These are phyloP conservation scores for Sporobolomyces pararoseus DNA, from an alignment of 768 basidiomycete genomes.

Conservation along the genomic window DNA sequence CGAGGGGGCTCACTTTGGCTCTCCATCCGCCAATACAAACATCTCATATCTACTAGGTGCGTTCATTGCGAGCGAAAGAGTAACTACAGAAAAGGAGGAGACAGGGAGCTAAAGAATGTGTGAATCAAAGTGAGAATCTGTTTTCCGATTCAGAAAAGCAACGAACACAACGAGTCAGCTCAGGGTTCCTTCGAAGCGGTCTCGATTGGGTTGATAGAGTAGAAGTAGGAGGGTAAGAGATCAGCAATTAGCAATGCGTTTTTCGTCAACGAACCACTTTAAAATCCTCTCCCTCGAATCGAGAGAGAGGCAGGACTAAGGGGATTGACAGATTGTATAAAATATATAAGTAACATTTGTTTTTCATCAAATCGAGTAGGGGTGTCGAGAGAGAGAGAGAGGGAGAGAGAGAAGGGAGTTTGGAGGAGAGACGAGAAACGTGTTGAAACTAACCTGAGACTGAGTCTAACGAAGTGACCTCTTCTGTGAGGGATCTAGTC, in stretches of 20 bases:
- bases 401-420: neutral
- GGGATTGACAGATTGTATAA: conserved; percentile 59
- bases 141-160: conserved; percentile 3
- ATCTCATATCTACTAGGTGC: conserved; percentile 89
- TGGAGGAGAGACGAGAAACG: neutral
- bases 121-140: neutral
- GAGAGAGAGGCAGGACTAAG: conserved; percentile 42
- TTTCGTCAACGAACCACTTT: conserved; percentile 27
- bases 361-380: conserved; percentile 30
- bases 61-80: conserved; percentile 61
- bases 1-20: conserved; percentile 71
- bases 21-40: conserved; percentile 86
- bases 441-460: neutral
- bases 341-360: conserved; percentile 24
- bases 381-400: neutral
- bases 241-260: conserved; percentile 42
- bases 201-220: neutral
- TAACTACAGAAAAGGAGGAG: neutral
- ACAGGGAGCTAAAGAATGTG: no score
- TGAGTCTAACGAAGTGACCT: no score
- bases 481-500: no score
- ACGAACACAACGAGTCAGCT: neutral
- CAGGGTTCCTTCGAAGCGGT: no score
- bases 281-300: neutral
- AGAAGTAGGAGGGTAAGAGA: conserved; percentile 26